phyloP scores from a whole-genome alignment of 1,284 basidiomycete genomes.

The Neolentinus lepideus region DNA sequence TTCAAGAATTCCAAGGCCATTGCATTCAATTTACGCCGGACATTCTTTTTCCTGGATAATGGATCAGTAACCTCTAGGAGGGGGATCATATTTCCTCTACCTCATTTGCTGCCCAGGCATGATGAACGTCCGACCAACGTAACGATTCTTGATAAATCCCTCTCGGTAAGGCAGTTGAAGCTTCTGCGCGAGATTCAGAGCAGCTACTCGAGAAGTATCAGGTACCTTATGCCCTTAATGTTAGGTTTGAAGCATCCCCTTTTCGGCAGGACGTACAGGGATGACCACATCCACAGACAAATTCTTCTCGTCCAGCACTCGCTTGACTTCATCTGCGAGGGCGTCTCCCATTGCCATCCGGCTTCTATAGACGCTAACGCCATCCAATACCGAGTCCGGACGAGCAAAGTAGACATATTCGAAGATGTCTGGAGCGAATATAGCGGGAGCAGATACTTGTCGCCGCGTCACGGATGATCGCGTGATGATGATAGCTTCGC shows the following conservation, averaged over 20 bases:
- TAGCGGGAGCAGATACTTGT: conserved; percentile 61
- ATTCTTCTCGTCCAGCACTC: conserved; percentile 63
- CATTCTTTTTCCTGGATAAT: conserved; percentile 80
- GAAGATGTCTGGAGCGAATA: conserved; percentile 97
- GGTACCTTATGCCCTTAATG: conserved; percentile 55
- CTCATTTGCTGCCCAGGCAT: conserved; percentile 98
- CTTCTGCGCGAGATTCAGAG: conserved; percentile 91
- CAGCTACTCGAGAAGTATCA: conserved; percentile 95
- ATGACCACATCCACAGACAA: conserved; percentile 92
- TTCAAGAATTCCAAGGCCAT: conserved; percentile 97
- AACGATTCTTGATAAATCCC: conserved; percentile 98
- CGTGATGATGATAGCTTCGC: conserved; percentile 95
- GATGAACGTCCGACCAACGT: conserved; percentile 98
- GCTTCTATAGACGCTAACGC: conserved; percentile 94
- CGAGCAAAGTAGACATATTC: conserved; percentile 99
- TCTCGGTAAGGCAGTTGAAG: conserved; percentile 91
- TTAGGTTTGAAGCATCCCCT: not conserved
- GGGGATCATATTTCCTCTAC: conserved; percentile 24
- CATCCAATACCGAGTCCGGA: conserved; percentile 96
- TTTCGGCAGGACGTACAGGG: conserved; percentile 49
- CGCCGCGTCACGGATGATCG: conserved; percentile 68
- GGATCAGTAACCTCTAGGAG: not conserved
- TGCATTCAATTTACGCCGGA: conserved; percentile 93
- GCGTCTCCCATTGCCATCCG: conserved; percentile 99
- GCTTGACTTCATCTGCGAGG: conserved; percentile 82